Conservation (phyloP, 106 monocot species). For the Chionographis japonica region DNA sequence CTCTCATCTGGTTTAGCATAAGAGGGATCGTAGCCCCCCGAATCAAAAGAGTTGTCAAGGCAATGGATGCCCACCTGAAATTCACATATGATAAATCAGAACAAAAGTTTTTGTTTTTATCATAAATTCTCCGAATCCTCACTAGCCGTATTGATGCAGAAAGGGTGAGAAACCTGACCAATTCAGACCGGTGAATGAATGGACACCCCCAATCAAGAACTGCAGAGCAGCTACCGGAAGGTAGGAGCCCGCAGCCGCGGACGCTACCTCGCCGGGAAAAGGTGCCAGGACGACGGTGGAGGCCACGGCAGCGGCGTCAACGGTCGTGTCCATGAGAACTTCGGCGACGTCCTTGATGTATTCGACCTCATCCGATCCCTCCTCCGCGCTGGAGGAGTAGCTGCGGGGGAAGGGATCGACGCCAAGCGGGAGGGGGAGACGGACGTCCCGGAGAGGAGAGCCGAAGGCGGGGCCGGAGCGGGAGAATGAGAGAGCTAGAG, state of each 20-base stretch:
- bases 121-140: background rate
- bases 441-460: slow-evolving; percentile 2
- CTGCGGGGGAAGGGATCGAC: slow-evolving; percentile 19
- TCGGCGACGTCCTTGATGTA: slow-evolving; percentile 52
- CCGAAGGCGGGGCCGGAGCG: background rate
- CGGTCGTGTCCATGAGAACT: slow-evolving; percentile 42
- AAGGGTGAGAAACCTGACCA: slow-evolving; percentile 38
- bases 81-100: background rate
- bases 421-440: slow-evolving; percentile 33
- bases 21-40: slow-evolving; percentile 61
- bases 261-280: slow-evolving; percentile 65
- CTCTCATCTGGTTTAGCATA: slow-evolving; percentile 69
- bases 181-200: slow-evolving; percentile 59
- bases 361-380: slow-evolving; percentile 28
- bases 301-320: slow-evolving; percentile 14
- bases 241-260: slow-evolving; percentile 73
- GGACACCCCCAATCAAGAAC: slow-evolving; percentile 73
- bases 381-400: slow-evolving; percentile 40
- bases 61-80: slow-evolving; percentile 82
- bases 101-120: background rate
- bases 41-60: slow-evolving; percentile 74
- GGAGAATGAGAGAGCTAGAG: background rate
- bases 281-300: slow-evolving; percentile 15
- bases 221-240: slow-evolving; percentile 76
- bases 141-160: background rate